phyloP scores from a whole-genome alignment of 768 basidiomycete species.

The Rhodotorula kratochvilovae region DNA sequence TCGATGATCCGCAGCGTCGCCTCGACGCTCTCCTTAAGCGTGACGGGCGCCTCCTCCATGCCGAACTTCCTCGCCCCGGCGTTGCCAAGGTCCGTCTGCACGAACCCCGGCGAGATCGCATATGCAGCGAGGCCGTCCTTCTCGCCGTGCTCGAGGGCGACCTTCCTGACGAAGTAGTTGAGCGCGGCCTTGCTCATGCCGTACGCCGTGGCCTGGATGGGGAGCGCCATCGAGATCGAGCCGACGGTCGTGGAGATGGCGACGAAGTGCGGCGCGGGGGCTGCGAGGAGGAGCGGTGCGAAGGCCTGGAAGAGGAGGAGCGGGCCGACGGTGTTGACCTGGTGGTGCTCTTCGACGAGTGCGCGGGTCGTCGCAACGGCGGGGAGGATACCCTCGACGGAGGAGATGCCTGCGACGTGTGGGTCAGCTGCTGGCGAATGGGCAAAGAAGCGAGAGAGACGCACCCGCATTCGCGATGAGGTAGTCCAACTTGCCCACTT shows the following conservation, averaged over 20 bases:
- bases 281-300: conserved; percentile 21
- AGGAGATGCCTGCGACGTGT: neutral
- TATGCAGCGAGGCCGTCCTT: neutral
- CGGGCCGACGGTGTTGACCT: conserved; percentile 38
- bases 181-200: conserved; percentile 35
- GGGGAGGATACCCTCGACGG: neutral
- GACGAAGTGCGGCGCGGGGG: conserved; percentile 25
- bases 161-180: conserved; percentile 28
- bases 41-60: neutral
- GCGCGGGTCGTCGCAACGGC: neutral
- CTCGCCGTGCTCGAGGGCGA: conserved; percentile 13
- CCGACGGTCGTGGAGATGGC: conserved; percentile 27
- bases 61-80: neutral
- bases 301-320: conserved; percentile 40
- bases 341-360: neutral
- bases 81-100: conserved; percentile 9
- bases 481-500: conserved; percentile 37
- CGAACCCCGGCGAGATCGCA: conserved; percentile 17
- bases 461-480: conserved; percentile 44
- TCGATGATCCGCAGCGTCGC: conserved; percentile 11
- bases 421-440: neutral
- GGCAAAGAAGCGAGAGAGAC: neutral
- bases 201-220: neutral
- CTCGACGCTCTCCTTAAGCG: conserved; percentile 6
- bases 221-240: conserved; percentile 1